Conservation (phyloP, 495 filamentous ascomycete species). For the Penicillium coffeae region DNA sequence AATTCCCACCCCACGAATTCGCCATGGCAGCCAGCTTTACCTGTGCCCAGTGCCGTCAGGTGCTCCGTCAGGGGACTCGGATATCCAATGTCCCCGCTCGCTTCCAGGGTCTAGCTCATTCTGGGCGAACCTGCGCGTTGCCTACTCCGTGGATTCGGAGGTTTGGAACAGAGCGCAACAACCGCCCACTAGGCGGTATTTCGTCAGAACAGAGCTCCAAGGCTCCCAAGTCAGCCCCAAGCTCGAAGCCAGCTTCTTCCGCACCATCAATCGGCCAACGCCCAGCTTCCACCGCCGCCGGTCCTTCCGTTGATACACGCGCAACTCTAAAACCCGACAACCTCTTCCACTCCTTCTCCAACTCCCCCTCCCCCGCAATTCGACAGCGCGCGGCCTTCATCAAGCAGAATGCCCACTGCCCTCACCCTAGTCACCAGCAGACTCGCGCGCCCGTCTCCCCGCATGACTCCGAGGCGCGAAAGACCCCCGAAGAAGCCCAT, state of each 20-base stretch:
- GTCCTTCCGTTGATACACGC: slow-evolving; percentile 24
- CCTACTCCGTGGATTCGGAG: slow-evolving; percentile 27
- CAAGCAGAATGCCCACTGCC: slow-evolving; percentile 84
- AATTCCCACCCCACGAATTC: slow-evolving; percentile 9
- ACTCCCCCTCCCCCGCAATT: slow-evolving; percentile 81
- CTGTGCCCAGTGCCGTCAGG: slow-evolving; percentile 42
- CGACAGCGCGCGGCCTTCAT: slow-evolving; percentile 82
- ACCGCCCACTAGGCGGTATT: slow-evolving; percentile 12
- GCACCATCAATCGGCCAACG: slow-evolving; percentile 21
- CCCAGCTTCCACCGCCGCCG: slow-evolving; percentile 24
- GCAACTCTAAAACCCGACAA: slow-evolving; percentile 69
- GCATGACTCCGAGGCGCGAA: slow-evolving; percentile 57
- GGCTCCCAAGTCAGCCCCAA: slow-evolving; percentile 3
- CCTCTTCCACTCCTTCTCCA: slow-evolving; percentile 87
- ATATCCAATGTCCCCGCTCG: slow-evolving; percentile 15
- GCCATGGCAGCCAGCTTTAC: slow-evolving; percentile 42
- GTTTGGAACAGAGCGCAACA: slow-evolving; percentile 29
- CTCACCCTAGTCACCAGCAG: slow-evolving; percentile 76
- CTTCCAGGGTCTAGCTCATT: slow-evolving; percentile 20
- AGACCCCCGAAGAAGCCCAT: slow-evolving; percentile 36
- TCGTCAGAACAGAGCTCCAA: slow-evolving; percentile 15
- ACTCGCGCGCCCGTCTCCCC: slow-evolving; percentile 58
- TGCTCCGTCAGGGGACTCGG: slow-evolving; percentile 27
- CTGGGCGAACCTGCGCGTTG: slow-evolving; percentile 22
- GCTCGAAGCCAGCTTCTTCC: not conserved